Conservation (phyloP, 139 green algal genomes). For the Coelastrella sp. region DNA sequence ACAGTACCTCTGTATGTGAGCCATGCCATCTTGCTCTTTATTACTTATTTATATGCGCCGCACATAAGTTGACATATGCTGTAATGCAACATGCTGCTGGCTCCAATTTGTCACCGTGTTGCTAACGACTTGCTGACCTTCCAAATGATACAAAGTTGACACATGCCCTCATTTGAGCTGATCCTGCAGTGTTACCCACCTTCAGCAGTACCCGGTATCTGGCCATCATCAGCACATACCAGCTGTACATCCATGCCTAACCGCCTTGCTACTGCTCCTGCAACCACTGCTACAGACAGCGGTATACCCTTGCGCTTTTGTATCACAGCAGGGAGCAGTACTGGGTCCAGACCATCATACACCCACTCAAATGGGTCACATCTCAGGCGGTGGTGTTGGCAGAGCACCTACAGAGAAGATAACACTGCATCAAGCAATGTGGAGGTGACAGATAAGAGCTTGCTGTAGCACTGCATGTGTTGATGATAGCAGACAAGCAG, state of each 20-base stretch:
- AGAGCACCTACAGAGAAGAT: slow-evolving; percentile 21
- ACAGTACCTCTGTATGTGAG: no score
- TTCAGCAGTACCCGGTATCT: slow-evolving; percentile 10
- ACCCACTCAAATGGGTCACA: slow-evolving; percentile 82
- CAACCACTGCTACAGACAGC: slow-evolving; percentile 56
- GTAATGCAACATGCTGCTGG: no score
- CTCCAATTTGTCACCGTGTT: no score
- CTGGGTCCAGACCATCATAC: slow-evolving; percentile 77
- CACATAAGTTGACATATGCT: no score
- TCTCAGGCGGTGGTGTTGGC: slow-evolving; percentile 10
- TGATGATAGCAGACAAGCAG: no score
- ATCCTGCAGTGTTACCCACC: background rate
- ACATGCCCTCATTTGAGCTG: no score
- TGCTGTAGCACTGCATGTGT: background rate
- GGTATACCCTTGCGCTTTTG: slow-evolving; percentile 53
- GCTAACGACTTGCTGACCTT: no score
- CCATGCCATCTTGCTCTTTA: no score
- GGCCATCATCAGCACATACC: slow-evolving; percentile 29
- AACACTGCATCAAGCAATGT: background rate
- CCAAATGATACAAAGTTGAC: no score
- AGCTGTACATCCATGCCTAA: slow-evolving; percentile 58
- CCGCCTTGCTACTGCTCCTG: slow-evolving; percentile 50
- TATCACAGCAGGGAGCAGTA: slow-evolving; percentile 58
- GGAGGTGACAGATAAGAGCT: background rate
- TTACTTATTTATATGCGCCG: no score